Base-by-base conservation (phyloP, 768 basidiomycete genomes). In the Pleurotus sapidus region DNA sequence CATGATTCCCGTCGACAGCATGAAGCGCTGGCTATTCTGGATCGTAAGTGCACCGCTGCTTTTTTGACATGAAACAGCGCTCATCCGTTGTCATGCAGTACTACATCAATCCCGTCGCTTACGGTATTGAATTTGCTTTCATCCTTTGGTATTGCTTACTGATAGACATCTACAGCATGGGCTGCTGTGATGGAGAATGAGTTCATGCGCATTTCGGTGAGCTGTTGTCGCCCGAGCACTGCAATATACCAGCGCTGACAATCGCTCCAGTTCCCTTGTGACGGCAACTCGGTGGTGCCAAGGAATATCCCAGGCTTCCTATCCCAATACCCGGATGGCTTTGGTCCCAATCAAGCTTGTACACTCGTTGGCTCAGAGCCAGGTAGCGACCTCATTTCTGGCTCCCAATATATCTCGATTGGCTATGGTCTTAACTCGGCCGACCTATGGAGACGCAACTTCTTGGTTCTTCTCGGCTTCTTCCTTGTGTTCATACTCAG, bases 21-120 rank as follows among this genome's bases (percentile, higher is more conserved):
- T 91, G 88, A 88, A 91, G 67, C 75, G 85, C 43, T 93, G 88
- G 88, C 67, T 94, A 7, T 91, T 91, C 74, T 94, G 92, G 92
- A 86, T 93, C 27, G 86, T 87, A 63, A 60, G 84, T 76, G 2
- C 45, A 34, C 30, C 9, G 30, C 9, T 34, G 3, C 30, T 9
- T 34, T 34, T 11, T 34, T 34, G 11, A 34, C 9, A 8, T 34
- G 30, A 34, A 34, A 34, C 30, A 11, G 30, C 30, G 30, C 30
- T 34, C 30, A 34, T 45, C 0, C 20, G 20, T 23, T 17, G 23
- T 23, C 57, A 8, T 17, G n/a, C 46, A 84, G 86, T 90, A 81
- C 73, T 93, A 93, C 69, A 66, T 93, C 59, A 87, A 95, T 64
- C 93, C 93, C 0, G 70, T 94, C 50, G 72, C 82, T 1, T 93